phyloP scores from a whole-genome alignment of 1,139 yeast genomes.

The Candida smagusa region DNA sequence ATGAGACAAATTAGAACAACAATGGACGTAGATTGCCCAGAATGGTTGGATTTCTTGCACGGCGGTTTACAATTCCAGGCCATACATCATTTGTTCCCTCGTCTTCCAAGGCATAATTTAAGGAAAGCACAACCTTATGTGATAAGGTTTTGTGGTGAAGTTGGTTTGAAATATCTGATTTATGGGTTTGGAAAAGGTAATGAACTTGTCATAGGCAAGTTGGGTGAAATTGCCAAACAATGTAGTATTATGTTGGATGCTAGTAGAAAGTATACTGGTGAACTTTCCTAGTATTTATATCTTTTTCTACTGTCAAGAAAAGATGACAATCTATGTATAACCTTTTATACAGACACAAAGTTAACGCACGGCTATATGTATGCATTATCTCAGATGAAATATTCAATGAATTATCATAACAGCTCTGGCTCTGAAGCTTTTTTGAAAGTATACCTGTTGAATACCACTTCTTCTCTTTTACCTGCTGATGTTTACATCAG shows the following conservation, averaged over 20 bases:
- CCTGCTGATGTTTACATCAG: too few relatives aligned
- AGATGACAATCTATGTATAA: not conserved
- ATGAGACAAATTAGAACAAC: slow-evolving; percentile 84
- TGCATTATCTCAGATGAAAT: not conserved
- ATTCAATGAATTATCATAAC: too few relatives aligned
- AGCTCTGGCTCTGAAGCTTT: too few relatives aligned
- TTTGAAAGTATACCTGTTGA: too few relatives aligned
- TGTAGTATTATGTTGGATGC: slow-evolving; percentile 72
- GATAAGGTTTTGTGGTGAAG: slow-evolving; percentile 66
- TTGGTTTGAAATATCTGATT: slow-evolving; percentile 79
- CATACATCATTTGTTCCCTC: slow-evolving; percentile 84
- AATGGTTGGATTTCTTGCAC: slow-evolving; percentile 86
- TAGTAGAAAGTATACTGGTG: slow-evolving; percentile 42
- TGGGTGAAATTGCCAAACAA: slow-evolving; percentile 77
- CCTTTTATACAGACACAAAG: not conserved
- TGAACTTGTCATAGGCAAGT: slow-evolving; percentile 60
- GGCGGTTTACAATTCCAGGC: slow-evolving; percentile 95
- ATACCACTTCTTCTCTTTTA: too few relatives aligned
- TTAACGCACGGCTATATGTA: not conserved
- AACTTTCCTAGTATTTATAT: slow-evolving; percentile 9
- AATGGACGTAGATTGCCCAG: slow-evolving; percentile 94
- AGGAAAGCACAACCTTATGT: slow-evolving; percentile 72
- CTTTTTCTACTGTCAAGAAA: not conserved
- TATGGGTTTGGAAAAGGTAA: slow-evolving; percentile 85
- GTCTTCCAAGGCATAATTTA: slow-evolving; percentile 84